Evolutionary conservation across 1,139 yeast genomes (phyloP).

Genomic region (Yamadazyma atmosphaerica): DNA sequence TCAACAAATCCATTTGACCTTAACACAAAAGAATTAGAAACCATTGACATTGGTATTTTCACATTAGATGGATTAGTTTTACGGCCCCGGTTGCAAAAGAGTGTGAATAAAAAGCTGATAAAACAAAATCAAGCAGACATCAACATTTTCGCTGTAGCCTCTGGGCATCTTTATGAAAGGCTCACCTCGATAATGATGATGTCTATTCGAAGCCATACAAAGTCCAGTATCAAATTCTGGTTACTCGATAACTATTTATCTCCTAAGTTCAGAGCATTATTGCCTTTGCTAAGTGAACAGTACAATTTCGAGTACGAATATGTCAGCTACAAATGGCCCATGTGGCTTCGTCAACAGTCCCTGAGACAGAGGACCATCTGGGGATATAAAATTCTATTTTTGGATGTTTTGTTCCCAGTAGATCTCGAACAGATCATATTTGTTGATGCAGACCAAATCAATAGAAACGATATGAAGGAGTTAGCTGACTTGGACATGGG

Average conservation of each 20-base stretch:
- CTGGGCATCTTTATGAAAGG: conserved; percentile 77
- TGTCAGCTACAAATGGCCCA: conserved; percentile 88
- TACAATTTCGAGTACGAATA: conserved; percentile 68
- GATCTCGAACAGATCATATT: conserved; percentile 73
- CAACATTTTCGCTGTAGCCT: conserved; percentile 81
- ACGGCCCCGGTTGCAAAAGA: conserved; percentile 43
- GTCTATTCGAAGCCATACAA: conserved; percentile 70
- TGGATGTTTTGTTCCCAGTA: conserved; percentile 86
- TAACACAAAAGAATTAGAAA: conserved; percentile 20
- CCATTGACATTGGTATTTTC: conserved; percentile 28
- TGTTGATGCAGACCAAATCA: conserved; percentile 84
- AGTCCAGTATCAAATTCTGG: conserved; percentile 79
- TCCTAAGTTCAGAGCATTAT: conserved; percentile 57
- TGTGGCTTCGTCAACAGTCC: conserved; percentile 77
- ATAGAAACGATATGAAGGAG: conserved; percentile 71
- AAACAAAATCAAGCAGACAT: conserved; percentile 48
- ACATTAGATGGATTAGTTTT: conserved; percentile 48
- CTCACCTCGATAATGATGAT: conserved; percentile 75
- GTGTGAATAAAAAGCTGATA: conserved; percentile 1
- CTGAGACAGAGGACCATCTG: conserved; percentile 79
- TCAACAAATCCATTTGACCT: conserved; percentile 26
- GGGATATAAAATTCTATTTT: conserved; percentile 84
- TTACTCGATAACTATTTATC: conserved; percentile 77
- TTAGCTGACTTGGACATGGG: conserved; percentile 63
- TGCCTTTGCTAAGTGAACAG: conserved; percentile 62